phyloP scores from a whole-genome alignment of 176 grass and related monocot species.

The Juncus effusus region DNA sequence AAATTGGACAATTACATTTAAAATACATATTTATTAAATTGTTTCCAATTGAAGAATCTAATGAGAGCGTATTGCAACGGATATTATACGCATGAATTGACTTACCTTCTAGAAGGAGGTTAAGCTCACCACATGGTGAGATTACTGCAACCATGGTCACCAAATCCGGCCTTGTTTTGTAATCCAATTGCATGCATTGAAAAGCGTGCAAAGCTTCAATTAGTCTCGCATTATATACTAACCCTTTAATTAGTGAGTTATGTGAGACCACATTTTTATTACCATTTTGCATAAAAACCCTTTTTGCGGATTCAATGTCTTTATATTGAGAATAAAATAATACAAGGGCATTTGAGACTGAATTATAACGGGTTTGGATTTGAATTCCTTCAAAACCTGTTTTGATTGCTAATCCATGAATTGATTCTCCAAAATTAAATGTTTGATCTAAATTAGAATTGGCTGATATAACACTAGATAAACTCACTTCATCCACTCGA shows the following conservation, averaged over 20 bases:
- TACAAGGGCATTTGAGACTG: slow-evolving; percentile 50
- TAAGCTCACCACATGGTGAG: slow-evolving; percentile 47
- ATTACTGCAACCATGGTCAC: slow-evolving; percentile 53
- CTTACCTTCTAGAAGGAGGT: slow-evolving; percentile 45
- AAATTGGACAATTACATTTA: slow-evolving; percentile 33
- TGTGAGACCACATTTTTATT: slow-evolving; percentile 62
- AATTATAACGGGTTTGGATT: slow-evolving; percentile 22
- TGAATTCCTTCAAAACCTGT: slow-evolving; percentile 37
- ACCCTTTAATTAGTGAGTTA: slow-evolving; percentile 71
- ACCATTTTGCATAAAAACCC: slow-evolving; percentile 34
- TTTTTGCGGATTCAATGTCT: slow-evolving; percentile 28
- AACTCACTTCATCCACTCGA: slow-evolving; percentile 45
- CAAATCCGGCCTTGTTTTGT: slow-evolving; percentile 34
- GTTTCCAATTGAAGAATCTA: slow-evolving; percentile 45
- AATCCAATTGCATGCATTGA: slow-evolving; percentile 37
- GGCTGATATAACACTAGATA: slow-evolving; percentile 49
- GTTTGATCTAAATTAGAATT: slow-evolving; percentile 23
- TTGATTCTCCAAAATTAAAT: slow-evolving; percentile 47
- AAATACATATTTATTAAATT: slow-evolving; percentile 19
- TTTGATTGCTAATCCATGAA: slow-evolving; percentile 53
- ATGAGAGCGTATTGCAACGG: slow-evolving; percentile 25
- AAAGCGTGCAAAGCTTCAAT: slow-evolving; percentile 36
- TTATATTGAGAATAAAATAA: slow-evolving; percentile 56
- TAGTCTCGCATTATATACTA: slow-evolving; percentile 37
- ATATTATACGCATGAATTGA: slow-evolving; percentile 54